Evolutionary conservation across 148 eudicot genomes (phyloP), one percentile per base, ranked within the genome.

Genomic region (Agrostemma githago): DNA sequence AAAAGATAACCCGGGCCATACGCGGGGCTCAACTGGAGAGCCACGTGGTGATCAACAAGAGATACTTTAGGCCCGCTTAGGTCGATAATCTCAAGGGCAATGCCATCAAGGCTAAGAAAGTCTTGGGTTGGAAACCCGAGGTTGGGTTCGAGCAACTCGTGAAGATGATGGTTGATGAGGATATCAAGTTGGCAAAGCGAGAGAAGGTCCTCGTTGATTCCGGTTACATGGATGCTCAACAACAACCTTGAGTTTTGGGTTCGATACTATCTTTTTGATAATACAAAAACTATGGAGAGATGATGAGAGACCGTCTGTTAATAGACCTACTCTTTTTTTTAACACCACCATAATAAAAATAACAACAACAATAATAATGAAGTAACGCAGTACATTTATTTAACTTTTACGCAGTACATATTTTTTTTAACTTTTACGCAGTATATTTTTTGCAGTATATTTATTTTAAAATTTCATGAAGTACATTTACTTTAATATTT

Each of bases 131-230:
- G 99, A 92, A 89, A 62, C 96, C 96, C 0, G 90, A 82, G 78
- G 97, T 92, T 0, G 92, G 94, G 77, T 95, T 92, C 38, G 84
- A 92, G 85, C 88, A 92, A 79, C 77, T 92, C 77, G 97, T 92
- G 88, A 90, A 89, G 86, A 95, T 95, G 99, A 95, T 95, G 97
- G 92, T 95, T 42, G 99, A 95, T 74, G 94, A 92, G 76, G 99
- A 92, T 73, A 53, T 90, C 12, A 96, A 88, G 78, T 67, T 88
- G 80, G 99, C 97, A 2, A 92, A 95, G 75, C 81, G 97, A 58
- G 97, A 95, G 83, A 91, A 91, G 65, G 98, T 93, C 70, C 92
- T 91, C 40, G 97, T 91, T 68, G 95, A 93, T 78, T 92, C 90
- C 57, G 97, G 97, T 2, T 93, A 82, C 83, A 79, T 93, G 92